Evolutionary conservation across 345 rosid species (phyloP), one percentile per base, ranked within the genome.

Genomic region (Sonneratia alba): DNA sequence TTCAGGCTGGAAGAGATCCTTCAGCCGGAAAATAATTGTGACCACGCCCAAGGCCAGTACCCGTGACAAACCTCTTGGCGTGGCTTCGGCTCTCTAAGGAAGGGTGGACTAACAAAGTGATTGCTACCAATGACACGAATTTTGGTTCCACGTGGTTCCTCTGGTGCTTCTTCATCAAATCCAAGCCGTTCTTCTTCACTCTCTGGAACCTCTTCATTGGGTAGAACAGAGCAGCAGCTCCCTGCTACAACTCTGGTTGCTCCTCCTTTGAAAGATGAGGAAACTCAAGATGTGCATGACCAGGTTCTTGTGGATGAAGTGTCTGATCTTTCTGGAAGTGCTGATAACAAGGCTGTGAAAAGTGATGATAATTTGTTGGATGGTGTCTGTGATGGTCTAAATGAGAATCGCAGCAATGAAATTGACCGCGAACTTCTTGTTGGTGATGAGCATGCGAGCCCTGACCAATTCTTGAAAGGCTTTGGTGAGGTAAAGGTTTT

Each of bases 11-110:
- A 91, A 94, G 83, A 86, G 89, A 81, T 85, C 95, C 83, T 91
- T 87, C 86, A 80, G 84, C 89, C 81, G 84, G 77, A 95, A 97
- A 71, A 88, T 89, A 76, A 95, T 90, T 48, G 45, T 89, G 76
- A 87, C 90, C 24, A 83, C 82, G 4, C 93, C 98, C 65, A 91
- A 87, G 87, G 98, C 95, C 81, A 88, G 97, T 79, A 82, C 95
- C 0, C 91, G 97, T 10, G 88, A 88, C 47, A 94, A 94, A 85
- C 85, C 86, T 73, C 77, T 83, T 85, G 51, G 67, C 71, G 75
- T 69, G 83, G 75, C 79, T 79, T 74, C 70, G 56, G 22, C 49
- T 74, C 85, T 80, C 72, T 79, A 81, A 78, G 72, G 83, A 63
- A 38, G 76, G 76, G 74, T 56, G 71, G 43, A 64, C 43, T 62